These are phyloP conservation scores for Moniliella sp. DNA, from an alignment of 1,284 basidiomycete genomes.

Conservation along the genomic window DNA sequence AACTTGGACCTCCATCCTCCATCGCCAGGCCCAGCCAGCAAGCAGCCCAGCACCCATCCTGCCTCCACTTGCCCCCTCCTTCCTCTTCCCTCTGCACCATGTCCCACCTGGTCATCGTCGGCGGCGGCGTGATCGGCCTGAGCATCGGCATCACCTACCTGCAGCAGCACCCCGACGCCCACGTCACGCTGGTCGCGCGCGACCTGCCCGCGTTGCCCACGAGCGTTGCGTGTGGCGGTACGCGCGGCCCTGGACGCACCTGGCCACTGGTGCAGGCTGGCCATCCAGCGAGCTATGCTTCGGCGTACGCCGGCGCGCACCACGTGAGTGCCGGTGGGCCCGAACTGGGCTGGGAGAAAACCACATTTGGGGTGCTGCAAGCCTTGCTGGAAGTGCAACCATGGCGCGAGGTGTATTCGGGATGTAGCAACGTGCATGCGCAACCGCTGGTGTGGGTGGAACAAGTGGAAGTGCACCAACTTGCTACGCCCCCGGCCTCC, in stretches of 20 bases:
- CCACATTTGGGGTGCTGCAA: neutral
- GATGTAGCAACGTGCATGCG: slow-evolving; percentile 1
- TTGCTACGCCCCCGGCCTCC: neutral
- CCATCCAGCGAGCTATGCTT: slow-evolving; percentile 1
- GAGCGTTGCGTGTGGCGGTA: no score
- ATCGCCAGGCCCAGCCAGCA: no score
- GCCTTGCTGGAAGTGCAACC: neutral
- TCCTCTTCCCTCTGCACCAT: no score
- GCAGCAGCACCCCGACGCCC: slow-evolving; percentile 1
- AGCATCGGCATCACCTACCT: slow-evolving; percentile 9
- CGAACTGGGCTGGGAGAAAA: neutral
- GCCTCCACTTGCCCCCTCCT: no score
- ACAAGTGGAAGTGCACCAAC: slow-evolving; percentile 13
- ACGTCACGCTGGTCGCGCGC: slow-evolving; percentile 8
- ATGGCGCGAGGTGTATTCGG: neutral
- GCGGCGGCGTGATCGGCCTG: slow-evolving; percentile 13
- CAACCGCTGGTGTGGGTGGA: slow-evolving; percentile 16
- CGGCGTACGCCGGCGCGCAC: slow-evolving; percentile 5
- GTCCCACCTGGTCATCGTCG: no score
- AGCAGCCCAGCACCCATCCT: no score
- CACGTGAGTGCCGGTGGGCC: slow-evolving; percentile 2
- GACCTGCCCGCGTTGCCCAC: slow-evolving; percentile 7
- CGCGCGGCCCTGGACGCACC: neutral
- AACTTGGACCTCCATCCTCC: no score
- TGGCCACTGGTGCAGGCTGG: no score